Evolutionary conservation across 1,284 basidiomycete genomes (phyloP), one percentile per base, ranked within the genome.

Genomic region (Cyathus pygmaeus): DNA sequence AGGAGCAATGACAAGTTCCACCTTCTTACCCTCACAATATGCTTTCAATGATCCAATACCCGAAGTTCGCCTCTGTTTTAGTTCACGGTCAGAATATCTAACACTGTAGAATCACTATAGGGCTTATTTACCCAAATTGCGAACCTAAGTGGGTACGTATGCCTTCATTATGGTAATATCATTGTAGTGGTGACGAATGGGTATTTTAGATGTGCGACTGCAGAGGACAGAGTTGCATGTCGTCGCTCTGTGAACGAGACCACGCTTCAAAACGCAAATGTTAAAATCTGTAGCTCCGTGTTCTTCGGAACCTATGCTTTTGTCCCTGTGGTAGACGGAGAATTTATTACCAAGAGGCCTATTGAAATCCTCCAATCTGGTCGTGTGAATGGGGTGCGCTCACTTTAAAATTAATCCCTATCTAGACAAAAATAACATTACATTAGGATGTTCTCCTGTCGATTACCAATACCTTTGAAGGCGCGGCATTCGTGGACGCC

Each of bases 1-100:
- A 54, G 74, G 61, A 15, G 84, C 81, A 1, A 83, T 85, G 4
- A 77, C 80, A 2, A 84, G 81, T 56, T 86, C 84, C 0, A 69
- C 74, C 0, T 84, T 76, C 64, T 60, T 85, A 3, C 83, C 83
- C 1, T 76, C 84, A 0, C 83, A 86, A 57, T 86, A 85, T 55
- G 44, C 62, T 1, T 85, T 78, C 64, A 77, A 84, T 57, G 78
- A 82, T 56, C 64, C 53, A 15, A 77, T 85, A 55, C 79, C 82
- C 1, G 79, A 85, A 73, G 84, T 83, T 44, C 49, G 69, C 59
- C 31, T 26, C 30, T n/a, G n/a, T n/a, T n/a, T n/a, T n/a, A n/a
- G n/a, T n/a, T n/a, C n/a, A n/a, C n/a, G n/a, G n/a, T n/a, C n/a
- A n/a, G n/a, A n/a, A n/a, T n/a, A n/a, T n/a, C 23, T 6, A 21